Evolutionary conservation across 768 basidiomycete genomes (phyloP), one percentile per base, ranked within the genome.

Genomic region (Grammothele lineata): DNA sequence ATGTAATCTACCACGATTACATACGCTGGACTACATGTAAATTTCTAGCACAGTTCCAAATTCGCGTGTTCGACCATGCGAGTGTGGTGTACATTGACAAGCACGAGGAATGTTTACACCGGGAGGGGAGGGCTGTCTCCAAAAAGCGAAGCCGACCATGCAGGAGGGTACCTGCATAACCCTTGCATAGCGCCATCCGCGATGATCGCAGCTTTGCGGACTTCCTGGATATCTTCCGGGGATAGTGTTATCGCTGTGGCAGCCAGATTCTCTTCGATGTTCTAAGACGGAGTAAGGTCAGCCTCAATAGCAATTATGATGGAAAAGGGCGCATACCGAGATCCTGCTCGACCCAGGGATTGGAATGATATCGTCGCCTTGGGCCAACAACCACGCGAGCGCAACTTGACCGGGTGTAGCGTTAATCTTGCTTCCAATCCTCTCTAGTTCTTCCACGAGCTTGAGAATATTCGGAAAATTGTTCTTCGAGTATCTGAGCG

Each of bases 391-490:
- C 60, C 61, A 58, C 0, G 58, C 59, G 23, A 70, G 51, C 40
- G 66, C 57, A 11, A 70, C 52, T 48, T 73, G 70, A 4, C 65
- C 62, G 0, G 66, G 45, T 0, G 67, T 62, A 2, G 60, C 62
- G 33, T 39, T 40, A 45, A 62, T 53, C n/a, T 48, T 41, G 33
- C 43, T 45, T 24, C 61, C 61, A 43, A 57, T 53, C 40, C 37
- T 5, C 45, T 55, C 53, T 8, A 62, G 45, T 25, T 34, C 41
- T 4, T 55, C 51, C 1, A 36, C 58, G 22, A 57, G 65, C 61
- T 42, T 66, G 57, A 40, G 62, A 59, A 48, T 69, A 66, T 70
- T 68, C 9, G 48, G 55, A 55, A 59, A 61, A 45, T 53, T 57
- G 51, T 57, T 48, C 43, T 44, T 56, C 23, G 65, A 67, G 54